Evolutionary conservation across 257 asterid genomes (phyloP).

Genomic region (Gentiana dahurica): DNA sequence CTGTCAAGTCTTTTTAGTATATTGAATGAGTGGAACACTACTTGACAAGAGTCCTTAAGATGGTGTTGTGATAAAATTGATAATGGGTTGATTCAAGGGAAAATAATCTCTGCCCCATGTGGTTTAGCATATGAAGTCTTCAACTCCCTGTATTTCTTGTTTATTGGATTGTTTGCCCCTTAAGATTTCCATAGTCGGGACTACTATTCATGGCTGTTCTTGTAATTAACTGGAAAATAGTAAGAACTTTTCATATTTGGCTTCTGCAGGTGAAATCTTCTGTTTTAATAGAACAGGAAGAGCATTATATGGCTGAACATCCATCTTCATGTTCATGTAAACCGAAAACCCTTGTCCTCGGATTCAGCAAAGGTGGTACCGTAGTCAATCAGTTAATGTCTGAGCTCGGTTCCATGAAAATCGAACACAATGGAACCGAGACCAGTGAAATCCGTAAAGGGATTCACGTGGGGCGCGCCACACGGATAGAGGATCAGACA

Average conservation of each 20-base stretch:
- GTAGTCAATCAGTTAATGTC: slow-evolving; percentile 81
- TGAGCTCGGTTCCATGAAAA: slow-evolving; percentile 49
- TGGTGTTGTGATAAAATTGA: too few species aligned
- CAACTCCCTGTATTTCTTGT: background rate
- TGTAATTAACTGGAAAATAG: too few species aligned
- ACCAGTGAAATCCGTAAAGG: slow-evolving; percentile 18
- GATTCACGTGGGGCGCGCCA: slow-evolving; percentile 18
- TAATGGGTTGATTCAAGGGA: background rate
- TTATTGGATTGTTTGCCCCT: background rate
- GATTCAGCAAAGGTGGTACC: slow-evolving; percentile 93
- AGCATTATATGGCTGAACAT: slow-evolving; percentile 30
- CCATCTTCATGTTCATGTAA: slow-evolving; percentile 28
- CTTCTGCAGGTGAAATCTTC: slow-evolving; percentile 45
- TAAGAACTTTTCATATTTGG: background rate
- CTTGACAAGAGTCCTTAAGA: too few species aligned
- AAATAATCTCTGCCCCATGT: background rate
- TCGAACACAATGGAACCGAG: slow-evolving; percentile 18
- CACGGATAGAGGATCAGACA: slow-evolving; percentile 29
- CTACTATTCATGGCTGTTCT: too few species aligned
- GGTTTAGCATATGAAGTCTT: too few species aligned
- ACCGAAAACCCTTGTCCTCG: slow-evolving; percentile 66
- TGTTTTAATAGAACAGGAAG: slow-evolving; percentile 37
- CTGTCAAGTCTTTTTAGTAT: too few species aligned
- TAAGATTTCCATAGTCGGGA: background rate
- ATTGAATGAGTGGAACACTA: too few species aligned